Evolutionary conservation across 2,329 filamentous ascomycete genomes (phyloP).

Genomic region (Periconia macrospinosa): DNA sequence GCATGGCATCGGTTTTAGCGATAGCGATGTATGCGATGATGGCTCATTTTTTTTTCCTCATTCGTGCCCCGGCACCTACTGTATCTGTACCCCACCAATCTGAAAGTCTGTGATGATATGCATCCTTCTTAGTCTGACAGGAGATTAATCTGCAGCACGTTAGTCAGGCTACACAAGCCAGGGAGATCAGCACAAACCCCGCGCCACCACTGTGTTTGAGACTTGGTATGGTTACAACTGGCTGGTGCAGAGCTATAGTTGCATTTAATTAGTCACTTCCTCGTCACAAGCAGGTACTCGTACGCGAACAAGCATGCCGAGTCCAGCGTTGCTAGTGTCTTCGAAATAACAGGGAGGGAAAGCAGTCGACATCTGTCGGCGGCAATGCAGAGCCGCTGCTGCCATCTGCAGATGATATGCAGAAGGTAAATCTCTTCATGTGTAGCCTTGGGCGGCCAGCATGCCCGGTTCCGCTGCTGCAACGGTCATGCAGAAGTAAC

Average conservation of each 20-base stretch:
- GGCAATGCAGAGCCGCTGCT: neutral
- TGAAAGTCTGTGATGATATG: conserved; percentile 10
- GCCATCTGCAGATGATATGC: neutral
- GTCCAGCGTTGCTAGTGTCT: neutral
- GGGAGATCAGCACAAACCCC: conserved; percentile 25
- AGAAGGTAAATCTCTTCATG: neutral
- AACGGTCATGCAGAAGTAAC: neutral
- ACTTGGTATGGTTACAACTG: conserved; percentile 17
- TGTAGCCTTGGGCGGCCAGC: neutral
- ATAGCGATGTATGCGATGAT: conserved; percentile 20
- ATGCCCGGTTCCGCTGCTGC: neutral
- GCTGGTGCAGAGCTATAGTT: conserved; percentile 12
- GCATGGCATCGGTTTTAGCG: neutral
- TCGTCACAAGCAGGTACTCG: conserved; percentile 17
- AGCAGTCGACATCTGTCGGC: neutral
- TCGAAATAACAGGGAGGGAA: neutral
- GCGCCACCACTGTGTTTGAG: conserved; percentile 14
- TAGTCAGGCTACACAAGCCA: conserved; percentile 34
- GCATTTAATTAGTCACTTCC: conserved; percentile 27
- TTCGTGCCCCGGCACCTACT: conserved; percentile 9
- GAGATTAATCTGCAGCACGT: conserved; percentile 32
- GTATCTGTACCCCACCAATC: conserved; percentile 11
- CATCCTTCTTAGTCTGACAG: conserved; percentile 27
- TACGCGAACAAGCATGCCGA: neutral
- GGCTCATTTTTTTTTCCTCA: conserved; percentile 30